Evolutionary conservation across 148 eudicot species (phyloP), one percentile per base, ranked within the genome.

Genomic region (Spergularia bocconei): DNA sequence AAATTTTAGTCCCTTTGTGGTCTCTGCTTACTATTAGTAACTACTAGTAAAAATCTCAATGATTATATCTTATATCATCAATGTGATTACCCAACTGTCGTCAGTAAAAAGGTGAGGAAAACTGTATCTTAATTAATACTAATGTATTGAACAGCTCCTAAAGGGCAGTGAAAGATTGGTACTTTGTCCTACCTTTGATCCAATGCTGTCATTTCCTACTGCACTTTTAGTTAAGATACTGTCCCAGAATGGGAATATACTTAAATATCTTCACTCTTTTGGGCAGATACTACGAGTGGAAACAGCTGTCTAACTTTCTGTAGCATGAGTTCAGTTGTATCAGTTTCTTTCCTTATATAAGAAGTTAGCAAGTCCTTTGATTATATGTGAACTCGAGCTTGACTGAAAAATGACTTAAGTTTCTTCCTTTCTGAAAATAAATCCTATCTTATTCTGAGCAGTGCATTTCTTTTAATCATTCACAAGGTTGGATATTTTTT

Each of bases 311-410:
- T 39, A 69, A 39, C 58, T 56, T 16, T 55, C 67, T 39, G 38
- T 56, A 15, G 72, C 72, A 44, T 50, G 62, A 66, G 62, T 54
- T 50, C n/a, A 62, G 69, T 62, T 67, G 47, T 62, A 50, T 44
- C 58, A 36, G 77, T 51, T 33, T 51, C 67, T 39, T 75, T 17
- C 65, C 54, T 23, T 75, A 75, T 75, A 75, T 67, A 75, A 75
- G 66, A 57, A 67, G 72, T 47, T n/a, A 21, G 10, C 41, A 48
- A 65, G 60, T 67, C 56, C 54, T 67, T 55, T 55, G 8, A 44
- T 67, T 56, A 12, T 66, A 65, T 75, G 21, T 60, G 13, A 19
- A 62, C 4, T 39, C 55, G 39, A 75, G 71, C 63, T 65, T 54
- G 41, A 25, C 47, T 61, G 20, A 41, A 14, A 63, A 62, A 48